Evolutionary conservation across 2,329 filamentous ascomycete species (phyloP).

Genomic region (Ilyonectria sp.): DNA sequence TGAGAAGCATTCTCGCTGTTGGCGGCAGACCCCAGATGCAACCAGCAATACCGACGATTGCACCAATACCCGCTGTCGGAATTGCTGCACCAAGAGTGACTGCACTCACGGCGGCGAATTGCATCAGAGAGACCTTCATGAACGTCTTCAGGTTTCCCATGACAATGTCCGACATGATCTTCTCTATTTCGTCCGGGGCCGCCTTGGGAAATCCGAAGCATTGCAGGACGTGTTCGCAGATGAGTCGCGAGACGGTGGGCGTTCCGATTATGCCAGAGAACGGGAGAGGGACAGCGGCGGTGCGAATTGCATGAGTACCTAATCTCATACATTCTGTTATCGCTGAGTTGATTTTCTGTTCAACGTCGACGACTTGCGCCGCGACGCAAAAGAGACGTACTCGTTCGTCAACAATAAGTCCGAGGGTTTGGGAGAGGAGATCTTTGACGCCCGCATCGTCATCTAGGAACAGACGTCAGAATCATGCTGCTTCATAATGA

Average conservation of each 20-base stretch:
- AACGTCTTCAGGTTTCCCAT: conserved; percentile 43
- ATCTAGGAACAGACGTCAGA: conserved; percentile 24
- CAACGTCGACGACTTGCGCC: conserved; percentile 50
- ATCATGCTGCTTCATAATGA: accelerated
- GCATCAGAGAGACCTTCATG: conserved; percentile 41
- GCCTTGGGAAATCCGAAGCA: conserved; percentile 48
- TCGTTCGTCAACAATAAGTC: conserved; percentile 48
- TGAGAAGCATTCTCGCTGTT: conserved; percentile 44
- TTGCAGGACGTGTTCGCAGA: conserved; percentile 48
- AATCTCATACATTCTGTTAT: conserved; percentile 50
- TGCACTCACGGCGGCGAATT: conserved; percentile 34
- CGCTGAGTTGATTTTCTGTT: conserved; percentile 50
- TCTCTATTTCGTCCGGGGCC: conserved; percentile 40
- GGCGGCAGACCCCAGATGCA: conserved; percentile 39
- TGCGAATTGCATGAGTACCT: conserved; percentile 47
- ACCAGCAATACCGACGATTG: conserved; percentile 35
- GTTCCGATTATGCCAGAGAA: conserved; percentile 45
- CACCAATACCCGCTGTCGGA: conserved; percentile 41
- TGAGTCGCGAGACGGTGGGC: conserved; percentile 45
- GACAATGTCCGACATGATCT: conserved; percentile 44
- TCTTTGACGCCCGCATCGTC: conserved; percentile 44
- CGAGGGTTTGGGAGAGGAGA: conserved; percentile 46
- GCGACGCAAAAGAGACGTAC: conserved; percentile 51
- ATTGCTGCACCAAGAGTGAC: conserved; percentile 39
- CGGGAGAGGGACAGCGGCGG: conserved; percentile 44